These are phyloP conservation scores for Yamadazyma phyllophila DNA, from an alignment of 805 yeast species.

Conservation along the genomic window DNA sequence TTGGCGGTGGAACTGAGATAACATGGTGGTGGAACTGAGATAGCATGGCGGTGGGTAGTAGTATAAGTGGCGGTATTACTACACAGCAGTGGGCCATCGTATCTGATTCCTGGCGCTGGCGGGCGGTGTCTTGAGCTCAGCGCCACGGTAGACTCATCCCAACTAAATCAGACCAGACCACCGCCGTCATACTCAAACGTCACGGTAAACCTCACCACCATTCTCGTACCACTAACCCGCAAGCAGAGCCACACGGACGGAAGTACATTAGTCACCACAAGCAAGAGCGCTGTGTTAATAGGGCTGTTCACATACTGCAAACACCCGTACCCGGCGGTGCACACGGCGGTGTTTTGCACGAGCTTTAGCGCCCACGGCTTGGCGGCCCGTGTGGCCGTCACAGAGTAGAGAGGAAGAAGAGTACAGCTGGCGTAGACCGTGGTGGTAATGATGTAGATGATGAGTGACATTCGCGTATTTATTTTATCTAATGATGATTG, in stretches of 20 bases:
- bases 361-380: neutral
- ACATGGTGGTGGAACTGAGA: too few species aligned
- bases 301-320: neutral
- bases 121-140: too few species aligned
- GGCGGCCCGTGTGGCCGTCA: neutral
- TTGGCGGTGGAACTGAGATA: too few species aligned
- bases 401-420: neutral
- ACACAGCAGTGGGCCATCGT: too few species aligned
- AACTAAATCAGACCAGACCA: too few species aligned
- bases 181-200: too few species aligned
- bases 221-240: conserved; percentile 1
- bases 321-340: neutral
- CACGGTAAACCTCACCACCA: neutral
- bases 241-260: conserved; percentile 12
- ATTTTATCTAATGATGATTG: too few species aligned
- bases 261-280: neutral
- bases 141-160: too few species aligned
- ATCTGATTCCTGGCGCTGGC: too few species aligned
- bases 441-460: neutral
- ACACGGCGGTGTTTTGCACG: neutral
- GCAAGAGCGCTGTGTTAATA: neutral
- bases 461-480: neutral
- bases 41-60: too few species aligned
- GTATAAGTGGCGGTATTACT: too few species aligned
- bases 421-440: neutral